Base-by-base conservation (phyloP, 345 rosid genomes). In the Salix udensis region DNA sequence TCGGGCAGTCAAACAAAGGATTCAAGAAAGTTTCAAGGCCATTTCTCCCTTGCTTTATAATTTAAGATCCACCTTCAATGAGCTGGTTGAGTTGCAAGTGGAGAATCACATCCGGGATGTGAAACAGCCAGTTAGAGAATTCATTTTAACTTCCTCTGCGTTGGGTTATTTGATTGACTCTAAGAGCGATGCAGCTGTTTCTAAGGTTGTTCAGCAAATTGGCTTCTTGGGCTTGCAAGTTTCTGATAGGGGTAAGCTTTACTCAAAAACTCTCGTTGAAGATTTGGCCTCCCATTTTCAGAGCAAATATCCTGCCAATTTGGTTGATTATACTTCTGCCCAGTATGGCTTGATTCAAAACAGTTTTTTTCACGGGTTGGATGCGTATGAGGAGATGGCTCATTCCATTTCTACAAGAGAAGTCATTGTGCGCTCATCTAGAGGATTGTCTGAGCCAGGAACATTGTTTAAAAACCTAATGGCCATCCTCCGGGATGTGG, bases 381-480 rank as follows among this genome's bases (percentile, higher is more conserved):
- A 96, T 87, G 94, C 98, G 1, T 96, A 89, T 79, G 99, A 93
- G 82, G 93, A 86, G 86, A 85, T 96, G 84, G 89, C 87, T 75
- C 98, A 96, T 89, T 92, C 99, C 28, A 88, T 91, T 37, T 88
- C 89, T 11, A 81, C 91, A 11, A 85, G 98, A 75, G 98, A 96
- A 85, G 92, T 92, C 36, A 92, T 96, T 72, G 94, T 93, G 62
- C 96, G 97, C 40, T 96, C 97, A 14, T 85, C 96, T 3, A 88
- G 94, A 76, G 98, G 99, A 50, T 87, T 96, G 78, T 87, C 98
- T 74, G 99, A 96, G 85, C 98, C 99, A 26, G 99, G 98, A 68
- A 96, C 97, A 5, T 84, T 93, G 74, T 96, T 96, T 78, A 96
- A 96, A 80, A 93, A 92, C 80, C 79, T 96, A 77, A 96, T 96